A percentile compares a stretch with the other conserved stretches of the same genome.
phyloP scores from a whole-genome alignment of 805 yeast genomes.

The Kazachstania martiniae region DNA sequence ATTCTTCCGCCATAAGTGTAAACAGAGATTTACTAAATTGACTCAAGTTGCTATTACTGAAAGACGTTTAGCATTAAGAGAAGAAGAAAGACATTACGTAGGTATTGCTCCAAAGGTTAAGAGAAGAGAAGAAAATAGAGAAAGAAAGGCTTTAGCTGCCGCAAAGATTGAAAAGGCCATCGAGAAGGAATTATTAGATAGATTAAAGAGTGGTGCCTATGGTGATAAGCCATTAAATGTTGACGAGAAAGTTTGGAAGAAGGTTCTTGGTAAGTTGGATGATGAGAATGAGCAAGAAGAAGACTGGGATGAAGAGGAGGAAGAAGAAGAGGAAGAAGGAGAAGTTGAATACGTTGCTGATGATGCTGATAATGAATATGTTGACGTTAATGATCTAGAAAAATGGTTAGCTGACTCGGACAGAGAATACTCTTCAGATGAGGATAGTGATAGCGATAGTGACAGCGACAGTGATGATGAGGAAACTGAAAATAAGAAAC shows the following conservation, averaged over 20 bases:
- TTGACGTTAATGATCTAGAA: conserved; percentile 87
- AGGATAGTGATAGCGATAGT: conserved; percentile 22
- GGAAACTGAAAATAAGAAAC: conserved; percentile 29
- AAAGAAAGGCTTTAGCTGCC: conserved; percentile 91
- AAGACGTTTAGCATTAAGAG: conserved; percentile 81
- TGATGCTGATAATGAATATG: conserved; percentile 81
- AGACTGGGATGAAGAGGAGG: conserved; percentile 40
- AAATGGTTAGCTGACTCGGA: conserved; percentile 66
- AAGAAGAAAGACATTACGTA: conserved; percentile 87
- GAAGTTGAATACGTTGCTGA: conserved; percentile 85
- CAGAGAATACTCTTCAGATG: conserved; percentile 22
- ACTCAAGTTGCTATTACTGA: conserved; percentile 94
- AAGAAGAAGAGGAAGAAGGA: conserved; percentile 49
- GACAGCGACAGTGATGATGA: conserved; percentile 32
- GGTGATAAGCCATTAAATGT: conserved; percentile 97
- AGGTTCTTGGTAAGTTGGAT: conserved; percentile 76
- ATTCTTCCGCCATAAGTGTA: conserved; percentile 83
- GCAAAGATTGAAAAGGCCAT: conserved; percentile 95
- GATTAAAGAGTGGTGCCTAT: conserved; percentile 95
- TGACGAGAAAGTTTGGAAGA: conserved; percentile 92
- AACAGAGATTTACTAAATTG: conserved; percentile 87
- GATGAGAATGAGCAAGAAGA: conserved; percentile 49
- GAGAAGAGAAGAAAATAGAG: conserved; percentile 89
- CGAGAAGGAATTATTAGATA: conserved; percentile 87
- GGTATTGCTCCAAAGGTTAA: conserved; percentile 90